A percentile compares a stretch with the other conserved stretches of the same genome.
Evolutionary conservation across 1,139 yeast genomes (phyloP).

Genomic region (Geotrichum reessii): DNA sequence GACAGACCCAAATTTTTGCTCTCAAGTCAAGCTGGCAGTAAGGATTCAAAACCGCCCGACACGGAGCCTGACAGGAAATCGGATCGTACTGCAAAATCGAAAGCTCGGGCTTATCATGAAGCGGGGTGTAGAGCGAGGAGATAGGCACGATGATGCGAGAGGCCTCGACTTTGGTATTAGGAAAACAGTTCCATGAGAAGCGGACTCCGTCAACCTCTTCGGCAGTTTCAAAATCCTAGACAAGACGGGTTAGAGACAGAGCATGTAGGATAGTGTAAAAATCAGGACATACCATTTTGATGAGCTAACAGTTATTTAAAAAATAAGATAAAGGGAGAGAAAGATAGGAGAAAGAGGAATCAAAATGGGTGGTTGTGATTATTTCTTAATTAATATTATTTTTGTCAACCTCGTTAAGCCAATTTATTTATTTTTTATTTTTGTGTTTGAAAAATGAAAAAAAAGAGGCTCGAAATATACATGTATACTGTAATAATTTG

Average conservation of each 20-base stretch:
- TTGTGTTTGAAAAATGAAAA: background rate
- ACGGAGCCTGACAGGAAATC: slow-evolving; percentile 71
- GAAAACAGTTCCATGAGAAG: slow-evolving; percentile 85
- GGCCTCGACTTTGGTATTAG: slow-evolving; percentile 86
- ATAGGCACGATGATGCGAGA: slow-evolving; percentile 90
- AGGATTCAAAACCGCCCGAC: slow-evolving; percentile 85
- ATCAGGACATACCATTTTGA: background rate
- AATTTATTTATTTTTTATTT: too few species aligned
- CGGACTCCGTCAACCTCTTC: slow-evolving; percentile 91
- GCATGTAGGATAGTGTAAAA: background rate
- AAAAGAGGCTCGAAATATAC: too few species aligned
- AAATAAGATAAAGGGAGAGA: background rate
- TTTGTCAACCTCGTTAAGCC: too few species aligned
- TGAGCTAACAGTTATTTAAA: background rate
- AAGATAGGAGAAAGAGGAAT: background rate
- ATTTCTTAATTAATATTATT: background rate
- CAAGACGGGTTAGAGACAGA: background rate
- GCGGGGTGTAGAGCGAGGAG: slow-evolving; percentile 90
- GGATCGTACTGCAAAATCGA: slow-evolving; percentile 89
- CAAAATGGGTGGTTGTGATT: background rate
- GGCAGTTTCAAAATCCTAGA: slow-evolving; percentile 65
- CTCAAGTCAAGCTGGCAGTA: slow-evolving; percentile 74
- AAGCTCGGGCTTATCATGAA: slow-evolving; percentile 70
- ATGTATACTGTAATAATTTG: too few species aligned
- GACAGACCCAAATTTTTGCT: slow-evolving; percentile 85